Percentiles rank a stretch among this genome's conserved stretches.
Evolutionary conservation across 331 rosid genomes (phyloP).

Genomic region (Acacia concinna): DNA sequence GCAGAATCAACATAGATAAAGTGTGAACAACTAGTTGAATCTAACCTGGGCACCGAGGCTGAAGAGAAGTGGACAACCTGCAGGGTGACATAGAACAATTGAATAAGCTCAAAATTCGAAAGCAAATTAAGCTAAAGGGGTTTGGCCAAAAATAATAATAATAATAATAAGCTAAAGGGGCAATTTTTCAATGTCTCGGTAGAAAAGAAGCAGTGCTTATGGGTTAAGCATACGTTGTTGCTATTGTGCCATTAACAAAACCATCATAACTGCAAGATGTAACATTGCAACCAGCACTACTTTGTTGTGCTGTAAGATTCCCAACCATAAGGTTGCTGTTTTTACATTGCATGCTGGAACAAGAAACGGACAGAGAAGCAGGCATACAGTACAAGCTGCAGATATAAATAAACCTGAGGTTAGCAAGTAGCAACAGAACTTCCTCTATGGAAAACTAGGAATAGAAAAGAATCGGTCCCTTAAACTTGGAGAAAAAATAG

Average conservation of each 20-base stretch:
- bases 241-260: conserved; percentile 75
- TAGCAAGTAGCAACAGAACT: conserved; percentile 1
- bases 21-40: neutral
- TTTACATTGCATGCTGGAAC: conserved; percentile 97
- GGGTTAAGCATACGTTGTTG: conserved; percentile 55
- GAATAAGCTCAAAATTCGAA: conserved; percentile 29
- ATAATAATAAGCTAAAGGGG: neutral
- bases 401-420: conserved; percentile 23
- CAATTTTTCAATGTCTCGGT: neutral
- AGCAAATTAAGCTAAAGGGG: neutral
- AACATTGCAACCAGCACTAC: conserved; percentile 88
- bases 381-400: conserved; percentile 95
- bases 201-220: conserved; percentile 17
- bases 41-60: conserved; percentile 96
- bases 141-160: too few relatives aligned
- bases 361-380: conserved; percentile 88
- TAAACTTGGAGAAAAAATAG: neutral
- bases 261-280: conserved; percentile 85
- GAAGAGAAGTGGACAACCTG: conserved; percentile 82
- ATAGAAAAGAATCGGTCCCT: conserved; percentile 1
- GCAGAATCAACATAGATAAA: neutral
- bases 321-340: conserved; percentile 90
- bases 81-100: conserved; percentile 13
- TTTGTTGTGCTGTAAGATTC: conserved; percentile 74
- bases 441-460: neutral